A percentile compares a stretch with the other conserved stretches of the same genome.
Conservation (phyloP, 176 grass and related monocot species). For the Metroxylon sagu region DNA sequence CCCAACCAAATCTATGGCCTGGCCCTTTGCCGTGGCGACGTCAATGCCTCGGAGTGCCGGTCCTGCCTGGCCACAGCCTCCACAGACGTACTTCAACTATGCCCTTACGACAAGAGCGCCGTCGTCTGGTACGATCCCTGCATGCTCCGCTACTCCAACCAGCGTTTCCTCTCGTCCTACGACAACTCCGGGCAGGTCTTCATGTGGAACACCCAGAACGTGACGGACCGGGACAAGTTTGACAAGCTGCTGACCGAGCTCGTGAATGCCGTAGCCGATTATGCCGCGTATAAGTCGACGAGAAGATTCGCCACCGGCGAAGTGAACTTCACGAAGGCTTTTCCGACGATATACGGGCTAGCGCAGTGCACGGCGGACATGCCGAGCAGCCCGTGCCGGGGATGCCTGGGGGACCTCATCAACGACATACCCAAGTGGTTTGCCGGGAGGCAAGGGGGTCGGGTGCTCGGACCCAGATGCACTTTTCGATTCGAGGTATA, state of each 20-base stretch:
- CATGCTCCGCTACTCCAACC: slow-evolving; percentile 35
- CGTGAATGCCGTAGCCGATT: slow-evolving; percentile 9
- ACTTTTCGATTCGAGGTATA: slow-evolving; percentile 33
- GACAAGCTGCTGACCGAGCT: slow-evolving; percentile 15
- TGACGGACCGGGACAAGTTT: slow-evolving; percentile 10
- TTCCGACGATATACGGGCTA: slow-evolving; percentile 33
- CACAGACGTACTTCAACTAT: slow-evolving; percentile 1
- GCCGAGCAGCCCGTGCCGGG: slow-evolving; percentile 6
- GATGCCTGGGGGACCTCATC: slow-evolving; percentile 23
- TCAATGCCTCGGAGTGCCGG: slow-evolving; percentile 13
- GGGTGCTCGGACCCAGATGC: slow-evolving; percentile 27
- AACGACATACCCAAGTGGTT: slow-evolving; percentile 4
- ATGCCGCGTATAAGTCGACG: slow-evolving; percentile 17
- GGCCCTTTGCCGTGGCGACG: slow-evolving; percentile 44
- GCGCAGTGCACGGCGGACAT: slow-evolving; percentile 52
- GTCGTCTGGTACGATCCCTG: slow-evolving; percentile 36
- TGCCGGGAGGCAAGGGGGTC: slow-evolving; percentile 7
- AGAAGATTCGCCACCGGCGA: slow-evolving; percentile 31
- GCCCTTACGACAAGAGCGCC: slow-evolving; percentile 13
- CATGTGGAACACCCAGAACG: neutral
- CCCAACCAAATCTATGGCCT: slow-evolving; percentile 28
- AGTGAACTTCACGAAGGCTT: slow-evolving; percentile 1
- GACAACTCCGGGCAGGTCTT: neutral
- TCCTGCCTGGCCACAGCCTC: slow-evolving; percentile 21
- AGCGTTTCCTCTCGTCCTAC: slow-evolving; percentile 19